Evolutionary conservation across 345 rosid genomes (phyloP).

Genomic region (Salix purpurea): DNA sequence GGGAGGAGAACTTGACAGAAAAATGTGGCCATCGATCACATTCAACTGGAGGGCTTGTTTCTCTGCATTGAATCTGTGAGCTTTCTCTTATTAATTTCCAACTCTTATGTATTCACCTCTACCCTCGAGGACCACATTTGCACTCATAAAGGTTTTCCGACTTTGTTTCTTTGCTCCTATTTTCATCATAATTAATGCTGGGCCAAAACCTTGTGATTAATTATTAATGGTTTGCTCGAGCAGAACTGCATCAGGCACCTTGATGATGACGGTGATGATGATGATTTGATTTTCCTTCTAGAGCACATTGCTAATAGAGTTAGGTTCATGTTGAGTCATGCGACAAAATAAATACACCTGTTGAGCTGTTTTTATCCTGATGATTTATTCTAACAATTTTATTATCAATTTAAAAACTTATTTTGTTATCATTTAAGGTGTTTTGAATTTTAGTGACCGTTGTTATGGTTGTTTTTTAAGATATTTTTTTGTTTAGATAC

Average conservation of each 20-base stretch:
- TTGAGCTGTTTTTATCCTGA: too few species aligned
- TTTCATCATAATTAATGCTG: not conserved
- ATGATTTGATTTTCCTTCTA: not conserved
- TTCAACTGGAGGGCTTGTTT: not conserved
- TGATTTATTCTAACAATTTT: too few species aligned
- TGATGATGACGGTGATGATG: not conserved
- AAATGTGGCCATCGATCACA: not conserved
- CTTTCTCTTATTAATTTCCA: constrained; percentile 9
- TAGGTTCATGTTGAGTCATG: too few species aligned
- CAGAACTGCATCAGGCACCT: not conserved
- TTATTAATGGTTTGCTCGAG: not conserved
- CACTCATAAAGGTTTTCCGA: constrained; percentile 14
- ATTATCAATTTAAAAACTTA: too few species aligned
- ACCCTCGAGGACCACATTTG: constrained; percentile 10
- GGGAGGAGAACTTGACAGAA: constrained; percentile 3
- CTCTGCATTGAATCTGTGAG: constrained; percentile 28
- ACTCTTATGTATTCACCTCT: not conserved
- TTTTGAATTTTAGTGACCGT: too few species aligned
- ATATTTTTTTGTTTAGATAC: too few species aligned
- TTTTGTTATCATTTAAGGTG: too few species aligned
- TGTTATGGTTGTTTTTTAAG: too few species aligned
- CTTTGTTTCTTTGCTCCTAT: not conserved
- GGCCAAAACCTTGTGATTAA: not conserved
- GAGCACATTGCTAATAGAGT: not conserved
- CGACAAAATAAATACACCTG: too few species aligned